Evolutionary conservation across 1,284 basidiomycete genomes (phyloP), one percentile per base, ranked within the genome.

Genomic region (Sporisorium reilianum): DNA sequence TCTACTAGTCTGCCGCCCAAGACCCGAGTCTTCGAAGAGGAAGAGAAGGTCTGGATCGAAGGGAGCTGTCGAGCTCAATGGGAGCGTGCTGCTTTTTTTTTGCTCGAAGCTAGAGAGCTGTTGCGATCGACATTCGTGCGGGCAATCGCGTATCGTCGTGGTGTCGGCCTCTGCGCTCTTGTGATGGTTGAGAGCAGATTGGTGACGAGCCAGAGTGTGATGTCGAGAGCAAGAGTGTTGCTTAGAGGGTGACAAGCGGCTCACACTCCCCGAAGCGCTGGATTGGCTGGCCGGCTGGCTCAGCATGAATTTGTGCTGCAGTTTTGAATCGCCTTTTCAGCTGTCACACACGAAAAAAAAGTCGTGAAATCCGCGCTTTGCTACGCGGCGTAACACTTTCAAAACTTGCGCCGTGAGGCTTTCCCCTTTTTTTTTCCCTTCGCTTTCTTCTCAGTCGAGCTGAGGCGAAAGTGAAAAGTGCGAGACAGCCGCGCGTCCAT

Each of bases 1-100:
- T 28, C 40, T 54, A 40, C 54, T 20, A 42, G 44, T 28, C 40
- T 54, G 54, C 38, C 54, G 50, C 49, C 14, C 45, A 14, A 25
- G 22, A 52, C 26, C 10, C 18, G 23, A 5, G 20, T 20, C 26
- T 32, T 10, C 14, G 48, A 32, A 11, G 11, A 36, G 12, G 12
- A 18, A 25, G 50, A 41, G 20, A 7, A 16, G 6, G 14, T 6
- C 16, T 14, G n/a, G 18, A 4, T 30, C 8, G 18, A 10, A 8
- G 38, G 6, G 38, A 41, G 38, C 26, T n/a, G n/a, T 48, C 2
- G 1, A 20, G 46, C 18, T 22, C 26, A 1, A 46, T 28, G 45
- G 28, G 18, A 48, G 8, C 3, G 7, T 16, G 26, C 11, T n/a
- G 4, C 16, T n/a, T n/a, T n/a, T n/a, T 41, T 8, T 20, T 3